Evolutionary conservation across 2,329 filamentous ascomycete species (phyloP), one percentile per base, ranked within the genome.

Genomic region (Immersiporthe knoxdaviesiana): DNA sequence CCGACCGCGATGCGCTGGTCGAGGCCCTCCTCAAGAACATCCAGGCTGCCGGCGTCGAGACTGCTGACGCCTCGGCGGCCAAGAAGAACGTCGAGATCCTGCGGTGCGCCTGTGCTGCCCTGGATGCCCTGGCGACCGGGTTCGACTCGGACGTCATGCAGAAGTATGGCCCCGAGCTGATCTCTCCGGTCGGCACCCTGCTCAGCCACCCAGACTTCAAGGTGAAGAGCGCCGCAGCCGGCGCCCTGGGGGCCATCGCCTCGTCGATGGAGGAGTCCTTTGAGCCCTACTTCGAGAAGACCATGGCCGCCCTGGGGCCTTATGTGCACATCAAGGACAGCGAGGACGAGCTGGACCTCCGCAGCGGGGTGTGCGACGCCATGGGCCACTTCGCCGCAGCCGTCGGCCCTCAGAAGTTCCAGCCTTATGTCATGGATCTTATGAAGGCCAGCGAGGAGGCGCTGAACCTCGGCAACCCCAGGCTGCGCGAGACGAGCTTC

Each of bases 401-500:
- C 67, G 95, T 97, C 70, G 96, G 96, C 27, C 84, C 92, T 47
- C 87, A 92, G 78, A 86, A 91, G 62, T 98, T 98, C 85, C 90
- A 97, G 83, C 92, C 92, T 18, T 98, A 95, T 77, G 94, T 98
- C 47, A 86, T 92, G 77, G 93, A 93, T 56, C 85, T 98, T 69
- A 97, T 99, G 92, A 87, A 91, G 76, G 91, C 95, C 18, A 97
- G 93, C 74, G 94, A 97, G 81, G 94, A 97, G 80, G 94, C 92
- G 67, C 86, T 98, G 2, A 85, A 91, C 74, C 89, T 99, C 2
- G 94, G 93, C 75, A 94, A 97, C 82, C 92, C 94, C 56, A 89
- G 94, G 68, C 89, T 98, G 65, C 92, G 94, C 80, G 96, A 99
- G 84, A 97, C 94, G 72, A 97, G 93, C 78, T 99, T 97, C 82